Evolutionary conservation across 495 filamentous ascomycete species (phyloP), one percentile per base, ranked within the genome.

Genomic region (Jackrogersella minutella): DNA sequence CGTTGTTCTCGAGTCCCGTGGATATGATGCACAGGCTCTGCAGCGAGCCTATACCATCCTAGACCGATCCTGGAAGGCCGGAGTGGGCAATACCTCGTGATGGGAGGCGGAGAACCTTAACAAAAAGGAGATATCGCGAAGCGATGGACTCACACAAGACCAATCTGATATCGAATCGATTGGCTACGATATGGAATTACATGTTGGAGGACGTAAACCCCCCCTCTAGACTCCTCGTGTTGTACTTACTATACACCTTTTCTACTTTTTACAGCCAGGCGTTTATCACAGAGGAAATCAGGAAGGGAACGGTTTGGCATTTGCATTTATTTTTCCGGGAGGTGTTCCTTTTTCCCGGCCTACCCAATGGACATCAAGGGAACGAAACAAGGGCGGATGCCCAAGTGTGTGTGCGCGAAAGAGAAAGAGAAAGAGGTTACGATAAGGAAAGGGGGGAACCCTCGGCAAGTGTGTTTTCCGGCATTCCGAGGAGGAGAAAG

Each of bases 1-100:
- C 6, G 74, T 77, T 6, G 87, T 84, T 9, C 79, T 92, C 26
- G 89, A 91, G 69, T 76, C 80, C 31, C 86, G 88, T 64, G 84
- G 85, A 3, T 79, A 77, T 65, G 86, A 88, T 47, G 71, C 71
- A 37, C 82, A 74, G 70, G 82, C 83, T 1, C 54, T 90, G 6
- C 84, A 87, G 61, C 75, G 77, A 56, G 81, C 82, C 2, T 88
- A 87, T 66, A 60, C 77, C 37, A 78, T 73, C 55, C 69, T 89
- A 62, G 87, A 88, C 59, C 54, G 56, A 41, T 77, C 80, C 3
- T 37, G 40, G 17, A 73, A 67, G 28, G 17, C 19, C 10, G 44
- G 51, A n/a, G 69, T 57, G 22, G 68, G 69, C 19, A 71, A 21
- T 30, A 58, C 52, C 2, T 13, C 62, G 17, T 34, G 31, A 57